phyloP scores from a whole-genome alignment of 805 yeast species.

The Saturnispora galanensis region DNA sequence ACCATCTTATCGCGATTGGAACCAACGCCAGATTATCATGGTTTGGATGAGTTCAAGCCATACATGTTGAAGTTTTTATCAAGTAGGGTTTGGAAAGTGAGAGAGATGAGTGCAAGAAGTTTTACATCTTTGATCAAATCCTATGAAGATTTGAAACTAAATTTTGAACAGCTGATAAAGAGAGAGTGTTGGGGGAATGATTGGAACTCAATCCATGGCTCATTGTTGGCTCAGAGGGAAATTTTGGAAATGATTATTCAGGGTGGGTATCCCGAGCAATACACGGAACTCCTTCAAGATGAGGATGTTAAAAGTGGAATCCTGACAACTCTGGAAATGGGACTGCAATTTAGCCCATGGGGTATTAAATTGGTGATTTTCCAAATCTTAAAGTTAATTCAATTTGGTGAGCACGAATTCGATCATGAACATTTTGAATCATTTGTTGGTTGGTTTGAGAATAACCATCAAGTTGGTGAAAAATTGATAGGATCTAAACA shows the following conservation, averaged over 20 bases:
- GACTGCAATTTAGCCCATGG: conserved; percentile 11
- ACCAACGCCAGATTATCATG: conserved; percentile 45
- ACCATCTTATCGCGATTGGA: conserved; percentile 63
- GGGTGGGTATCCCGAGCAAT: not conserved
- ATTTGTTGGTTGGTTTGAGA: conserved; percentile 30
- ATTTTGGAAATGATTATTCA: conserved; percentile 13
- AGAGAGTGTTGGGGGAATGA: conserved; percentile 5
- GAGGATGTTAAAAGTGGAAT: conserved; percentile 1
- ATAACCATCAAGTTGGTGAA: conserved; percentile 16
- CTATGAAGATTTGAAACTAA: conserved; percentile 21
- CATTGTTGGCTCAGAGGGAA: conserved; percentile 37
- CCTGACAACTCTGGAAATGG: conserved; percentile 14
- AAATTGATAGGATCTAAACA: conserved; percentile 42
- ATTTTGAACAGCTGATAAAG: conserved; percentile 18
- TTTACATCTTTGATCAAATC: conserved; percentile 39
- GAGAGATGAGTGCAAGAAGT: conserved; percentile 79
- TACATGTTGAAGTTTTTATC: conserved; percentile 39
- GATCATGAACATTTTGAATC: conserved; percentile 11
- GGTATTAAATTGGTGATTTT: conserved; percentile 19
- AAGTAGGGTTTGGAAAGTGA: conserved; percentile 63
- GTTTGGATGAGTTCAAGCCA: conserved; percentile 42
- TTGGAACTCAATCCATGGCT: conserved; percentile 53
- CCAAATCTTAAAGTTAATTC: conserved; percentile 11
- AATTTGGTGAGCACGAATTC: not conserved
- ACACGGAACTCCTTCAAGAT: not conserved